Evolutionary conservation across 768 basidiomycete genomes (phyloP), one percentile per base, ranked within the genome.

Genomic region (Pisolithus marmoratus): DNA sequence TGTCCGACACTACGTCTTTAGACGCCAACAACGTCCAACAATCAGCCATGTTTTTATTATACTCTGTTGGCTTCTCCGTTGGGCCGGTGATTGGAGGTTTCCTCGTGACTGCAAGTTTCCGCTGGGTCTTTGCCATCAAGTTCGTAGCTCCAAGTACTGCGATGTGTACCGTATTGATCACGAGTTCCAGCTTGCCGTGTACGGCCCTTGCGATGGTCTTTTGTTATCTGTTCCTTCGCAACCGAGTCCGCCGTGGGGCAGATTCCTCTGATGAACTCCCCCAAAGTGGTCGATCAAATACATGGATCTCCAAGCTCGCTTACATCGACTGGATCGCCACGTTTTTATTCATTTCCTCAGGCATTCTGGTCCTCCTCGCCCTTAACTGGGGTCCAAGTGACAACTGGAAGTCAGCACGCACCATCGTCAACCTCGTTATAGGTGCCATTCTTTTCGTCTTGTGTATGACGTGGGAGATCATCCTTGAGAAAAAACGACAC

Each of bases 61-160:
- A 76, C 59, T 48, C 67, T 0, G 49, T 76, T 41, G 76, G 78
- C 1, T 80, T 65, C 48, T 63, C 62, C 29, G 47, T 71, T 6
- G 79, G 78, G 2, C 79, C 79, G 0, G 60, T 72, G 40, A 70
- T 78, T 46, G 65, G 65, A 8, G 78, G 77, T 8, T 70, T 54
- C 23, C 60, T 80, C 14, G 61, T 72, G 2, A 54, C 60, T 2
- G 60, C 70, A 8, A 74, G 62, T 46, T 80, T 76, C 60, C 71
- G 79, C 20, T 81, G 78, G 79, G 72, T 80, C 15, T 81, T 80
- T 53, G 79, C 71, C 3, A 79, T 81, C 65, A 81, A 81, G 76
- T 76, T 44, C 54, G 75, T 51, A 31, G n/a, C 26, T 7, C 3
- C 8, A 1, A 29, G 26, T 22, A 15, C 15, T 6, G 6, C 6